These are phyloP conservation scores for Eremochloa ophiuroides DNA, from an alignment of 176 grass and related monocot species.

Conservation along the genomic window DNA sequence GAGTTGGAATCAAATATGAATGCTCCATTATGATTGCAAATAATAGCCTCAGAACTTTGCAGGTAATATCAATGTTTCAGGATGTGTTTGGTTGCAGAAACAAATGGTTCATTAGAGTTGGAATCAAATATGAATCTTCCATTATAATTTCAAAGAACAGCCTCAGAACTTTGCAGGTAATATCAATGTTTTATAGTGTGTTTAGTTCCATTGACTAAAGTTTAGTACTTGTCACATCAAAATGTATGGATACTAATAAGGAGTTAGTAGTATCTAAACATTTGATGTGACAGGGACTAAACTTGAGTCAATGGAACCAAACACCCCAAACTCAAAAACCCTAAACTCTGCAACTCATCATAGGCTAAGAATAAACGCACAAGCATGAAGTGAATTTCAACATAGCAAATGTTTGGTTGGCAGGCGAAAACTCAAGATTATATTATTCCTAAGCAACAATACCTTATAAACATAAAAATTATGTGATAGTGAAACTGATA, in stretches of 20 bases:
- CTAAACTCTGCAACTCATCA: slow-evolving; percentile 43
- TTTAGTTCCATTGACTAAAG: too few relatives aligned
- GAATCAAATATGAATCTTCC: not conserved
- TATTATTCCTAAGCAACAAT: not conserved
- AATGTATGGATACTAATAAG: too few relatives aligned
- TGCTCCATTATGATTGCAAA: not conserved
- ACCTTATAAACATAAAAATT: not conserved
- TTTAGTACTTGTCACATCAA: too few relatives aligned
- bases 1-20: not conserved
- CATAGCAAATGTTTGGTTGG: not conserved
- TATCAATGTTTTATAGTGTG: slow-evolving; percentile 13
- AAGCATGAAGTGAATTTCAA: not conserved
- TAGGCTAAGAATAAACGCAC: not conserved
- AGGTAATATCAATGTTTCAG: slow-evolving; percentile 10
- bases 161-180: slow-evolving; percentile 17
- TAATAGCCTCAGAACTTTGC: slow-evolving; percentile 2
- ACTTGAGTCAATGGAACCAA: too few relatives aligned
- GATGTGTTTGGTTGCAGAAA: too few relatives aligned
- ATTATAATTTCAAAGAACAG: not conserved
- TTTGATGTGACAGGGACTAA: too few relatives aligned
- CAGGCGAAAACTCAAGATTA: not conserved
- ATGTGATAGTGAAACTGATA: not conserved
- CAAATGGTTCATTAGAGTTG: not conserved
- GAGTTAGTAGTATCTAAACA: too few relatives aligned
- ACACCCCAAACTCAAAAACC: too few relatives aligned